These are phyloP conservation scores for Naganishia onofrii DNA, from an alignment of 768 basidiomycete species.

Conservation along the genomic window DNA sequence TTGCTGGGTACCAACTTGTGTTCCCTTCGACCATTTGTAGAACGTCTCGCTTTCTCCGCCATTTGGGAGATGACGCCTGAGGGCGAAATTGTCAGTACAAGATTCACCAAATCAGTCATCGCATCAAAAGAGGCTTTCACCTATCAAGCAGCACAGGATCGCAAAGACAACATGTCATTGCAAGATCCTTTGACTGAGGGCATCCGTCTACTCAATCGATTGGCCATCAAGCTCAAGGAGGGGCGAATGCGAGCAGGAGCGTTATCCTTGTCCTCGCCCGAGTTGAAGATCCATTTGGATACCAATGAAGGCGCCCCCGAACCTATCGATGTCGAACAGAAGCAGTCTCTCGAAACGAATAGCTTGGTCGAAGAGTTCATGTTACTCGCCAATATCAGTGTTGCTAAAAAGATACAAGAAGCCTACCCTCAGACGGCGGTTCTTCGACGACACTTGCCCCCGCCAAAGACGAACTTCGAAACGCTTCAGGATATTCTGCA, in stretches of 20 bases:
- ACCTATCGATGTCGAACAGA: conserved; percentile 95
- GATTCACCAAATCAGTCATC: conserved; percentile 95
- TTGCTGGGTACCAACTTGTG: conserved; percentile 94
- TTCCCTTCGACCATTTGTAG: conserved; percentile 85
- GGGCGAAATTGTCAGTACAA: conserved; percentile 82
- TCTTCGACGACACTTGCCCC: conserved; percentile 79
- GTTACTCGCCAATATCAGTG: conserved; percentile 94
- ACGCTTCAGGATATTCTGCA: conserved; percentile 85
- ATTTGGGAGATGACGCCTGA: conserved; percentile 93
- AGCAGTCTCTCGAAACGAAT: conserved; percentile 87
- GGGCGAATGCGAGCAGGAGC: conserved; percentile 93
- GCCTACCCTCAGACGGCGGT: conserved; percentile 95
- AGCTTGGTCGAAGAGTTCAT: conserved; percentile 98
- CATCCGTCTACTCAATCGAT: conserved; percentile 80
- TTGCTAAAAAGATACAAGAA: conserved; percentile 85
- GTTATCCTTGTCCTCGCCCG: conserved; percentile 93
- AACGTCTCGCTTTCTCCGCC: conserved; percentile 88
- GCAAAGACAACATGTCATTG: conserved; percentile 83
- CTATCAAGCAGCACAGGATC: conserved; percentile 89
- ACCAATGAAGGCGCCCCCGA: conserved; percentile 82
- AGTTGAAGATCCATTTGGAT: conserved; percentile 94
- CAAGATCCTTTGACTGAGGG: conserved; percentile 78
- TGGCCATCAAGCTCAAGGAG: conserved; percentile 80
- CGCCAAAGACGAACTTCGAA: conserved; percentile 90
- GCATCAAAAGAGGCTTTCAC: conserved; percentile 94